These are phyloP conservation scores for Cladophialophora immunda DNA, from an alignment of 2,329 filamentous ascomycete species.

Conservation along the genomic window DNA sequence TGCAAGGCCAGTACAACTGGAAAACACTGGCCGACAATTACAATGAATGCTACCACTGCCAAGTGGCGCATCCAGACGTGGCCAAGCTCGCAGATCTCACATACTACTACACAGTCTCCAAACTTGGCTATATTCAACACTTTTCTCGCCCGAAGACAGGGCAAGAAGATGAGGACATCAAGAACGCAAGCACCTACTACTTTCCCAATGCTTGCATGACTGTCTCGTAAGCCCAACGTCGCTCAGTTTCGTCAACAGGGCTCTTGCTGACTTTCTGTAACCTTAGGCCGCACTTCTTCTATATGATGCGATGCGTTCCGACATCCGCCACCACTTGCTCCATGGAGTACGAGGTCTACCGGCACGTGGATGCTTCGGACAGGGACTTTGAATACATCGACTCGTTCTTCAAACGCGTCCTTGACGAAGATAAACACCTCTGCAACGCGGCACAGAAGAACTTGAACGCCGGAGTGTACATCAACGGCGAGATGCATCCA, in stretches of 20 bases:
- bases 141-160: too few species aligned
- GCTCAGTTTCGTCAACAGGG: conserved; percentile 11
- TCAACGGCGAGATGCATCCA: conserved; percentile 69
- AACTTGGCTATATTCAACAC: too few species aligned
- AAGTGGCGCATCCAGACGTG: conserved; percentile 62
- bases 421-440: conserved; percentile 71
- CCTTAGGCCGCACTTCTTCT: too few species aligned
- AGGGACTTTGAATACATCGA: conserved; percentile 66
- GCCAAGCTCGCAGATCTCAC: conserved; percentile 37
- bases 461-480: conserved; percentile 66
- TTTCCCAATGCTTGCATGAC: conserved; percentile 49
- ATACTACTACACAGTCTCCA: too few species aligned
- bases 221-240: conserved; percentile 43
- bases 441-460: conserved; percentile 67
- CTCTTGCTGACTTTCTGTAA: too few species aligned
- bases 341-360: conserved; percentile 71
- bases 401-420: conserved; percentile 68
- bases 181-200: too few species aligned
- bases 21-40: conserved; percentile 70
- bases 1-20: conserved; percentile 68
- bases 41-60: conserved; percentile 64
- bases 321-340: conserved; percentile 58
- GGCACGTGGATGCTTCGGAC: conserved; percentile 66
- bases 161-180: too few species aligned
- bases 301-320: conserved; percentile 70